phyloP scores from a whole-genome alignment of 2,329 filamentous ascomycete species.

The Canariomyces notabilis region DNA sequence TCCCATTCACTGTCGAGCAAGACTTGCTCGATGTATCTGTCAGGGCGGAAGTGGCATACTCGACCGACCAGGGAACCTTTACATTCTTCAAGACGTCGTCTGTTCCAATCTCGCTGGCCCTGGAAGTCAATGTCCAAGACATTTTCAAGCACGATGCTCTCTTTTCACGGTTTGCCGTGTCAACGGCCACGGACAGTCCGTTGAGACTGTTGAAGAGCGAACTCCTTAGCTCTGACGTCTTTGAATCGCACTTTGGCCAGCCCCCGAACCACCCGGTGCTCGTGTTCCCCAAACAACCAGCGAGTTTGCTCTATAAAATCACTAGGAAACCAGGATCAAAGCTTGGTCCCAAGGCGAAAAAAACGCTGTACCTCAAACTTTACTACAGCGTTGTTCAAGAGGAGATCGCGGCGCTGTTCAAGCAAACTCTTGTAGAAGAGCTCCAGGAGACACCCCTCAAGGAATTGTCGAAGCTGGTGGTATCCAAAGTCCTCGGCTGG shows the following conservation, averaged over 20 bases:
- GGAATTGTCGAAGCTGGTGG: slow-evolving; percentile 44
- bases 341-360: slow-evolving; percentile 33
- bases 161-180: slow-evolving; percentile 88
- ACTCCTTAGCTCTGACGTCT: slow-evolving; percentile 65
- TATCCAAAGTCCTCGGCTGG: slow-evolving; percentile 40
- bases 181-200: slow-evolving; percentile 70
- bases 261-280: slow-evolving; percentile 49
- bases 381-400: slow-evolving; percentile 73
- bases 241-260: slow-evolving; percentile 57
- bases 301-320: slow-evolving; percentile 76
- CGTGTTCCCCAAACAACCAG: slow-evolving; percentile 76
- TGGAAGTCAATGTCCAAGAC: slow-evolving; percentile 96
- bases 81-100: slow-evolving; percentile 57
- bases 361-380: slow-evolving; percentile 62
- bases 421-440: slow-evolving; percentile 37
- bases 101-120: slow-evolving; percentile 68
- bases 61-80: slow-evolving; percentile 61
- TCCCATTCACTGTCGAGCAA: slow-evolving; percentile 82
- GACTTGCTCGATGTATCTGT: slow-evolving; percentile 66
- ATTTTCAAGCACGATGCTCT: slow-evolving; percentile 79
- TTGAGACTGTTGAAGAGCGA: slow-evolving; percentile 67
- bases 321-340: slow-evolving; percentile 43
- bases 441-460: slow-evolving; percentile 38
- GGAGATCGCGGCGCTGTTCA: slow-evolving; percentile 55
- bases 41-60: slow-evolving; percentile 71